Evolutionary conservation across 768 basidiomycete genomes (phyloP).

Genomic region (Agaricus blazei): DNA sequence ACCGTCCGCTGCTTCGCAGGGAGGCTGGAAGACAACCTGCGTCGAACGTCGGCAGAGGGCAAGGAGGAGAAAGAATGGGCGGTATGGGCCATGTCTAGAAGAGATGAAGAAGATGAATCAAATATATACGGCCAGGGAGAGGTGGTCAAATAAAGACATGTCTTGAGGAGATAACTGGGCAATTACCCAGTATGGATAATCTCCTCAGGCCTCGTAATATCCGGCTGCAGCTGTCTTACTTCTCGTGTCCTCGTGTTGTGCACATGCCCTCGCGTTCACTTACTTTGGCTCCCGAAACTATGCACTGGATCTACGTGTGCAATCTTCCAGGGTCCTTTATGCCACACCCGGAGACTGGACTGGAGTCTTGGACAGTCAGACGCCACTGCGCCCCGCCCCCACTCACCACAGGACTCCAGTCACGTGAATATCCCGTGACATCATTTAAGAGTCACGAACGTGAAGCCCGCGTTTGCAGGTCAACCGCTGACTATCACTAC

Average conservation of each 20-base stretch:
- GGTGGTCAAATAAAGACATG: conserved; percentile 19
- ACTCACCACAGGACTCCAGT: not conserved
- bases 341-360: no score
- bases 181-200: conserved; percentile 4
- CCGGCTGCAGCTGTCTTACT: not conserved
- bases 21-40: conserved; percentile 61
- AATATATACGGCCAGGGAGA: conserved; percentile 22
- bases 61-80: conserved; percentile 54
- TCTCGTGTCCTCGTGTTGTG: not conserved
- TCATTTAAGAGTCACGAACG: not conserved
- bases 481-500: not conserved
- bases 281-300: no score
- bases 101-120: conserved; percentile 16
- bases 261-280: not conserved
- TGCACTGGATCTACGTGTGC: not conserved
- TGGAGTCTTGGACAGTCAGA: no score
- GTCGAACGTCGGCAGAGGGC: conserved; percentile 55
- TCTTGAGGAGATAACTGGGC: conserved; percentile 1
- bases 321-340: not conserved
- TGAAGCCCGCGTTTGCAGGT: not conserved
- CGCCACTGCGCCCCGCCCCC: not conserved
- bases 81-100: conserved; percentile 45
- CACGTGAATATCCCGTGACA: not conserved
- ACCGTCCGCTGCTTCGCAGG: conserved; percentile 45
- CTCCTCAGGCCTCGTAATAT: not conserved